A percentile compares a stretch with the other conserved stretches of the same genome.
phyloP scores from a whole-genome alignment of 148 eudicot species.

The Beta vulgaris region DNA sequence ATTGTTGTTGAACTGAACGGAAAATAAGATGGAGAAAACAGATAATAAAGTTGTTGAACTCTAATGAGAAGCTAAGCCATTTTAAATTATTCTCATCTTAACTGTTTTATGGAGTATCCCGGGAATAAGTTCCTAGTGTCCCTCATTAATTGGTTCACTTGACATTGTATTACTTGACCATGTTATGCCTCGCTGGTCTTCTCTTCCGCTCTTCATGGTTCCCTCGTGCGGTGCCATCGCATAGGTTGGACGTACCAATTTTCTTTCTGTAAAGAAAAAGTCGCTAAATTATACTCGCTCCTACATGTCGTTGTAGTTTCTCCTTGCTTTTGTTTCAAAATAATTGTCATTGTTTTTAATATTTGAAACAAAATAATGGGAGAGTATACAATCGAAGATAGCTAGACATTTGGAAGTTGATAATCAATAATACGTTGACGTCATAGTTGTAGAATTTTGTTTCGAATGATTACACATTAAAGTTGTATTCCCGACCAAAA shows the following conservation, averaged over 20 bases:
- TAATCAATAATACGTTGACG: neutral
- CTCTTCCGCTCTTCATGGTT: neutral
- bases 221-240: conserved; percentile 12
- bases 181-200: conserved; percentile 16
- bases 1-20: no score
- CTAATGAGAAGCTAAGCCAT: no score
- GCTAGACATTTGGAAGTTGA: neutral
- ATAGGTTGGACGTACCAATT: no score
- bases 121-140: neutral
- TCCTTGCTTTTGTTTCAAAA: neutral
- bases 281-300: neutral
- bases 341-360: no score
- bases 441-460: neutral
- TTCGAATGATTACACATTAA: neutral
- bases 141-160: conserved; percentile 10
- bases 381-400: neutral
- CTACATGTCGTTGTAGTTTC: no score
- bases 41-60: no score
- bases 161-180: conserved; percentile 6
- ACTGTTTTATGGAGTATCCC: no score
- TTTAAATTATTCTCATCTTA: no score
- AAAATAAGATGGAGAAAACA: no score
- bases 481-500: no score
- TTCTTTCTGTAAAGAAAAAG: neutral
- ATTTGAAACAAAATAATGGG: neutral